phyloP scores from a whole-genome alignment of 2,329 filamentous ascomycete genomes.

The Ophiostoma angusticollis region DNA sequence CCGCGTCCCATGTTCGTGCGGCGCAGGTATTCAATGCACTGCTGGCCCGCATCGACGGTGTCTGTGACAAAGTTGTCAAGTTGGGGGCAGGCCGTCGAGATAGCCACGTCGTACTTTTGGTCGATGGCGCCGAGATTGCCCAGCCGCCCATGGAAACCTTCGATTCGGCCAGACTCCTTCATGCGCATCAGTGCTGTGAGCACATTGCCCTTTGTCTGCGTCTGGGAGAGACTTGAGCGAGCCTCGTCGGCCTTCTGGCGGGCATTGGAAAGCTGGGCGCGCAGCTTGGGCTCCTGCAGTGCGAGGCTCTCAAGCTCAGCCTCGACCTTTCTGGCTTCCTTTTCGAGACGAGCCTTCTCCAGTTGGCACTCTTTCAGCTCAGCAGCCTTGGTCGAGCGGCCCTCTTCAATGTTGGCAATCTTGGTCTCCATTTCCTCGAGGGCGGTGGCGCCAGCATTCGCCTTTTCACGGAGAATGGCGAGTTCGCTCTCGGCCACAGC shows the following conservation, averaged over 20 bases:
- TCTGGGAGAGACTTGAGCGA: constrained; percentile 75
- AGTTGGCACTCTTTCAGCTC: constrained; percentile 66
- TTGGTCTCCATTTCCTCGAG: constrained; percentile 74
- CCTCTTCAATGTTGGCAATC: constrained; percentile 58
- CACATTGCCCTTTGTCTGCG: constrained; percentile 86
- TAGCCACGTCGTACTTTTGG: constrained; percentile 89
- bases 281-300: constrained; percentile 68
- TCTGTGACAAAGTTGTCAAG: constrained; percentile 96
- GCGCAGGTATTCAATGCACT: constrained; percentile 93
- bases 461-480: constrained; percentile 78
- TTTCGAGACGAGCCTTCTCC: constrained; percentile 58
- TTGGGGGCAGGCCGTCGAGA: constrained; percentile 84
- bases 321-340: constrained; percentile 60
- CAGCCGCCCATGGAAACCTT: constrained; percentile 90
- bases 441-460: constrained; percentile 73
- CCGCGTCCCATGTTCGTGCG: constrained; percentile 96
- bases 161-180: constrained; percentile 90
- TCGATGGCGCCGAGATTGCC: constrained; percentile 93
- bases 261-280: constrained; percentile 73
- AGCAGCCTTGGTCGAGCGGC: constrained; percentile 53
- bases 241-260: constrained; percentile 95
- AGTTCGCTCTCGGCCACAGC: constrained; percentile 92
- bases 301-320: constrained; percentile 60
- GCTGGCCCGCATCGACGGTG: constrained; percentile 87
- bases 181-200: constrained; percentile 84